Evolutionary conservation across 2,329 filamentous ascomycete species (phyloP).

Genomic region (Penicillium glabrum): DNA sequence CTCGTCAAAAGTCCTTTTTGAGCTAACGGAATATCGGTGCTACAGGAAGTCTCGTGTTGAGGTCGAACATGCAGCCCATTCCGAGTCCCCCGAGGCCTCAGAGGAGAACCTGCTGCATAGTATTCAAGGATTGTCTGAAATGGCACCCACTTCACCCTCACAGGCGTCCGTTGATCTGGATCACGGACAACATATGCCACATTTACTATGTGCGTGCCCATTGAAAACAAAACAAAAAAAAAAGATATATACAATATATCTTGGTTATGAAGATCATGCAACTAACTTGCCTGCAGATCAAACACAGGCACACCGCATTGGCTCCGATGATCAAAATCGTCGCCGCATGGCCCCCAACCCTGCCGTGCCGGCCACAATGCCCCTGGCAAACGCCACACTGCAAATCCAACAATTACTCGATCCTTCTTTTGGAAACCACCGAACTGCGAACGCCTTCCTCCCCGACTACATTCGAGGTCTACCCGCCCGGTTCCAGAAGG

Average conservation of each 20-base stretch:
- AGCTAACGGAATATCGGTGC: slow-evolving; percentile 11
- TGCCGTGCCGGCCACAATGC: slow-evolving; percentile 38
- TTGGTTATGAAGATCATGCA: neutral
- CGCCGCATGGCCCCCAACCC: slow-evolving; percentile 47
- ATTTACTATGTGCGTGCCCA: slow-evolving; percentile 59
- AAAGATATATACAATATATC: neutral
- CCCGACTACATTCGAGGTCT: slow-evolving; percentile 76
- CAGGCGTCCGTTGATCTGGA: slow-evolving; percentile 49
- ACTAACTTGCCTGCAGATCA: slow-evolving; percentile 24
- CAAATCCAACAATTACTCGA: slow-evolving; percentile 38
- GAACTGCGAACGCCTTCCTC: slow-evolving; percentile 49
- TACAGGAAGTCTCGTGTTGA: slow-evolving; percentile 44
- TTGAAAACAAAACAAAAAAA: too few relatives aligned
- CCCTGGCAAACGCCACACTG: slow-evolving; percentile 36
- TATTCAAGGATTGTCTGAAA: slow-evolving; percentile 31
- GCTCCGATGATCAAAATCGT: slow-evolving; percentile 46
- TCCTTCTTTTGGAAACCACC: slow-evolving; percentile 51
- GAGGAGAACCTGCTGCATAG: slow-evolving; percentile 35
- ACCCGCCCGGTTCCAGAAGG: slow-evolving; percentile 71
- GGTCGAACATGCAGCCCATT: slow-evolving; percentile 33
- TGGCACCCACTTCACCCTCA: slow-evolving; percentile 42
- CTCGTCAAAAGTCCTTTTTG: neutral
- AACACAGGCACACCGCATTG: slow-evolving; percentile 46
- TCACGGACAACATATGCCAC: slow-evolving; percentile 60
- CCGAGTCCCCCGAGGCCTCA: slow-evolving; percentile 37